phyloP scores from a whole-genome alignment of 2,329 filamentous ascomycete species.

The Aspergillus sp. region DNA sequence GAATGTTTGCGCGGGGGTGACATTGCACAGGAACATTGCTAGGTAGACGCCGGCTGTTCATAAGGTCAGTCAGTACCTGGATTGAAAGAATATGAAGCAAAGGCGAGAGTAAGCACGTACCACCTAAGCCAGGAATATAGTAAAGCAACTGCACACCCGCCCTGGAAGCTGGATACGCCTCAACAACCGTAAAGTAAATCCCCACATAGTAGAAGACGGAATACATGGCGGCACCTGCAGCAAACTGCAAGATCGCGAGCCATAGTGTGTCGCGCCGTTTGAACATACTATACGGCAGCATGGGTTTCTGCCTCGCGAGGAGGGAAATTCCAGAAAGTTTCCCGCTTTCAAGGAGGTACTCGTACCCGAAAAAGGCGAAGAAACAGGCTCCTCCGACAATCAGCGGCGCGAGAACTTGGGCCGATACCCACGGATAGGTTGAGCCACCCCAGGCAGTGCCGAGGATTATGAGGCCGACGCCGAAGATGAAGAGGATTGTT shows the following conservation, averaged over 20 bases:
- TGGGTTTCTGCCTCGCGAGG: conserved; percentile 61
- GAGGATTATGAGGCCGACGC: conserved; percentile 59
- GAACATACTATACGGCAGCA: conserved; percentile 67
- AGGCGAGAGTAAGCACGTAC: conserved; percentile 40
- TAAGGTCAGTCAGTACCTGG: neutral
- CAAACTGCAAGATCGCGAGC: conserved; percentile 66
- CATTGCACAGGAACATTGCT: conserved; percentile 64
- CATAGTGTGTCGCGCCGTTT: conserved; percentile 61
- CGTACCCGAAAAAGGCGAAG: conserved; percentile 53
- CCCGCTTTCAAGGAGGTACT: conserved; percentile 60
- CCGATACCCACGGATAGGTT: conserved; percentile 57
- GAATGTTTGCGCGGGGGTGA: conserved; percentile 66
- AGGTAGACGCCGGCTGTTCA: conserved; percentile 57
- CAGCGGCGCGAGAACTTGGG: conserved; percentile 56
- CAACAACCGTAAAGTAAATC: conserved; percentile 69
- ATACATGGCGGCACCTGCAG: conserved; percentile 59
- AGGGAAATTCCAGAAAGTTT: conserved; percentile 45
- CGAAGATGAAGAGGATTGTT: conserved; percentile 60
- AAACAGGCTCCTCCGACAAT: conserved; percentile 51
- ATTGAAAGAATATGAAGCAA: neutral
- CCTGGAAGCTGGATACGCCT: conserved; percentile 55
- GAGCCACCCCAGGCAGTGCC: conserved; percentile 62
- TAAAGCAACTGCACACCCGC: conserved; percentile 65
- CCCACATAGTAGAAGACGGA: conserved; percentile 70
- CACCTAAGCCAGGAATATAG: conserved; percentile 66